Conservation (phyloP, 2,329 filamentous ascomycete genomes). For the Aschersonia sp. region DNA sequence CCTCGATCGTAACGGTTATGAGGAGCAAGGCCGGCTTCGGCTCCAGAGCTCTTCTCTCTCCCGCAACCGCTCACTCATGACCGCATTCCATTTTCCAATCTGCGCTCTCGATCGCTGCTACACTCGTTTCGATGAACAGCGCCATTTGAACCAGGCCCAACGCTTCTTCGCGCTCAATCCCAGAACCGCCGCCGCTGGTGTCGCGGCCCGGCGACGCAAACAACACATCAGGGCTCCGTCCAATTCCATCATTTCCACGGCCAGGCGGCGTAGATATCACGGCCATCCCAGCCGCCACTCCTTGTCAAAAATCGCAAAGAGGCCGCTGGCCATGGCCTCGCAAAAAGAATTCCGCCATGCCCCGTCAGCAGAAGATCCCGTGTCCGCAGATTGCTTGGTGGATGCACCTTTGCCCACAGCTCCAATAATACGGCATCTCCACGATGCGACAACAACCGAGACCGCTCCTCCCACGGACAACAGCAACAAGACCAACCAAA, state of each 20-base stretch:
- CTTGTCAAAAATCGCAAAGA: constrained; percentile 10
- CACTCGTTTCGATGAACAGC: constrained; percentile 28
- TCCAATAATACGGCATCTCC: constrained; percentile 6
- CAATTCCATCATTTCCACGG: neutral
- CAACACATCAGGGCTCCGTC: constrained; percentile 1
- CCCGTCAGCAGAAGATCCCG: constrained; percentile 22
- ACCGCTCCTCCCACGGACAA: neutral
- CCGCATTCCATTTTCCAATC: constrained; percentile 28
- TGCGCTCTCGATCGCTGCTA: constrained; percentile 32
- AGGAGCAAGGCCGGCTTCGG: constrained; percentile 6
- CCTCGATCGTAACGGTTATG: neutral
- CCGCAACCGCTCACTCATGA: constrained; percentile 24
- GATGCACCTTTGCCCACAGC: too few species aligned
- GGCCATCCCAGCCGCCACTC: constrained; percentile 2
- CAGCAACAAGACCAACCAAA: too few species aligned
- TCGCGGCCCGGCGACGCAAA: constrained; percentile 23
- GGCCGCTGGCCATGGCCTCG: constrained; percentile 18
- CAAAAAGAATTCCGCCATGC: constrained; percentile 24
- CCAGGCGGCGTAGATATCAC: constrained; percentile 9
- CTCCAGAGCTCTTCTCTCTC: constrained; percentile 10
- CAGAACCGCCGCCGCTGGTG: constrained; percentile 25
- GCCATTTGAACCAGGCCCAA: constrained; percentile 22
- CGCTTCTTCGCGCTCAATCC: constrained; percentile 26
- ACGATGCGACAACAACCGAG: neutral
- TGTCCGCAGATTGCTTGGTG: constrained; percentile 12